A percentile compares a stretch with the other conserved stretches of the same genome.
Evolutionary conservation across 2,329 filamentous ascomycete genomes (phyloP).

Genomic region (Pseudocercospora vitis): DNA sequence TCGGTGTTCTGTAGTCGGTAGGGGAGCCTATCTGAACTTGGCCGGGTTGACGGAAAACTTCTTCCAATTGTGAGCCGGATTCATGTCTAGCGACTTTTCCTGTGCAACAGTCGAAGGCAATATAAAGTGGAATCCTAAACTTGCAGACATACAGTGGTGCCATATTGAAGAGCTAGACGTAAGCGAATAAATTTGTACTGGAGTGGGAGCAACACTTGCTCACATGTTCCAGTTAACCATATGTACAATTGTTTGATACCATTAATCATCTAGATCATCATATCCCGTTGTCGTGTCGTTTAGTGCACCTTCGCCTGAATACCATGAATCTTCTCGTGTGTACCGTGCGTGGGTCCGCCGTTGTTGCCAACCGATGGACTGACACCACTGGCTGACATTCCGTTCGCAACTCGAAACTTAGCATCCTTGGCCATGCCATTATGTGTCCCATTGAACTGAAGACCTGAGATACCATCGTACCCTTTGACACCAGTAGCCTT

Average conservation of each 20-base stretch:
- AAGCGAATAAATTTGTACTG: not conserved
- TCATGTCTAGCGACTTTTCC: not conserved
- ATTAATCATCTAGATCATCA: not conserved
- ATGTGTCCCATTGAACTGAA: conserved; percentile 61
- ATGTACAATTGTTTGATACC: not conserved
- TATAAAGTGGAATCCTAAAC: no score
- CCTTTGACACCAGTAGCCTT: conserved; percentile 64
- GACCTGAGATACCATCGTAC: conserved; percentile 56
- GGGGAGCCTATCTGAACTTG: not conserved
- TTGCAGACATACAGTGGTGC: no score
- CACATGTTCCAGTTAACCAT: not conserved
- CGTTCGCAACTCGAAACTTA: conserved; percentile 53
- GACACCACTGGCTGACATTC: conserved; percentile 37
- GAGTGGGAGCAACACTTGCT: no score
- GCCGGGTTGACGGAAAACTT: not conserved
- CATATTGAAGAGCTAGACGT: not conserved
- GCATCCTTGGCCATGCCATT: conserved; percentile 59
- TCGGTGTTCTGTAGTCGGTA: not conserved
- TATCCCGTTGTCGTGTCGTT: not conserved
- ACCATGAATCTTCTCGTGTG: conserved; percentile 20
- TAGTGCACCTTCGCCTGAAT: conserved; percentile 5
- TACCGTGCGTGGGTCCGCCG: conserved; percentile 22
- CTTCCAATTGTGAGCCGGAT: not conserved
- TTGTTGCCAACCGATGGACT: conserved; percentile 22
- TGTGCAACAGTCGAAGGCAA: not conserved